phyloP scores from a whole-genome alignment of 495 filamentous ascomycete genomes.

The Tuber borchii region DNA sequence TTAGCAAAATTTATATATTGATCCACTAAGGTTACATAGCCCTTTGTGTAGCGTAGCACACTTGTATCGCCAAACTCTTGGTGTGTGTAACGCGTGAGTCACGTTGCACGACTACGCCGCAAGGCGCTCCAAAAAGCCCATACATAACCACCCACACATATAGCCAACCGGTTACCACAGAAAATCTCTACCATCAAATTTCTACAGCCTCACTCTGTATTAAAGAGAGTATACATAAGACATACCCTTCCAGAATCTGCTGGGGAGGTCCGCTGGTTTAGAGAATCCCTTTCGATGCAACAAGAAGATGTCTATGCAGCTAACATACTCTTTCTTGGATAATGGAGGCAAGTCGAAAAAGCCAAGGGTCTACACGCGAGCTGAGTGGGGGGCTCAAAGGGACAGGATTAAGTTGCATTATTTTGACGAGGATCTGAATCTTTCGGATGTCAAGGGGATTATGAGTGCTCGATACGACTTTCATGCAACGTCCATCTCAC shows the following conservation, averaged over 20 bases:
- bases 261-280: background rate
- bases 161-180: background rate
- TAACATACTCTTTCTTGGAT: background rate
- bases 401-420: background rate
- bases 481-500: conserved; percentile 3
- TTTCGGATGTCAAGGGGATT: background rate
- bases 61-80: background rate
- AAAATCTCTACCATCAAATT: background rate
- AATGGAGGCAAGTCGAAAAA: background rate
- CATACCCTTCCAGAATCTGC: background rate
- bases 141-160: conserved; percentile 1
- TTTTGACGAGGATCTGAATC: background rate
- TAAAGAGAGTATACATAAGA: background rate
- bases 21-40: conserved; percentile 1
- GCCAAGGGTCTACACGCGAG: background rate
- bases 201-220: background rate
- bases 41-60: conserved; percentile 5
- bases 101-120: background rate
- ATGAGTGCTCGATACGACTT: background rate
- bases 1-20: too few species aligned
- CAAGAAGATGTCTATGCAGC: background rate
- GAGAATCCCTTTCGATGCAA: background rate
- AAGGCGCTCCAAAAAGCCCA: conserved; percentile 3
- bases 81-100: conserved; percentile 2
- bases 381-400: background rate